These are phyloP conservation scores for Colletotrichum cuscutae DNA, from an alignment of 2,329 filamentous ascomycete genomes.

Conservation along the genomic window DNA sequence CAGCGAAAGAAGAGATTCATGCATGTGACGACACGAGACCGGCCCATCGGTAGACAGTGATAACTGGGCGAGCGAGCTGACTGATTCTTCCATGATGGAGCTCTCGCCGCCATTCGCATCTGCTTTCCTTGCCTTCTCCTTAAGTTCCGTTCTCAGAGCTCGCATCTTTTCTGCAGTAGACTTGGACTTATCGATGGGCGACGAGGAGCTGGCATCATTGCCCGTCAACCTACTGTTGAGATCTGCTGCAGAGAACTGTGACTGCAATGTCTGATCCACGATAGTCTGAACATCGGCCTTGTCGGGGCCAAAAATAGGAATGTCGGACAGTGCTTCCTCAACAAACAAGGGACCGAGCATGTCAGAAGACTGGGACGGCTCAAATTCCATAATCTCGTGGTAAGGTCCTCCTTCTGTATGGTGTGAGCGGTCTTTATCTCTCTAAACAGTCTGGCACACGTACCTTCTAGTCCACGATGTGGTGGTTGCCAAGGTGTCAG, in stretches of 20 bases:
- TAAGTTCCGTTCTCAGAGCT: slow-evolving; percentile 49
- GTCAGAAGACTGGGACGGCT: slow-evolving; percentile 61
- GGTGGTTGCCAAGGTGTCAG: slow-evolving; percentile 70
- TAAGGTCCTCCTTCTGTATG: slow-evolving; percentile 60
- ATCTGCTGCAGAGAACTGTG: slow-evolving; percentile 24
- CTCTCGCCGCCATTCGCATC: slow-evolving; percentile 38
- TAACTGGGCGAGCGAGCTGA: slow-evolving; percentile 47
- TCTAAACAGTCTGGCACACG: slow-evolving; percentile 10
- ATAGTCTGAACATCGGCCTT: slow-evolving; percentile 55
- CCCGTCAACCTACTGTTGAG: slow-evolving; percentile 14
- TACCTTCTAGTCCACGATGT: slow-evolving; percentile 66
- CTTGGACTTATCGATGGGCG: slow-evolving; percentile 52
- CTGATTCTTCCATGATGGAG: slow-evolving; percentile 38
- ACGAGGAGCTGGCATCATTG: slow-evolving; percentile 40
- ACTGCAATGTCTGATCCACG: slow-evolving; percentile 31
- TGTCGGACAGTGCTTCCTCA: slow-evolving; percentile 62
- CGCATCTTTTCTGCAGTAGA: slow-evolving; percentile 61
- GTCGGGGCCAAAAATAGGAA: slow-evolving; percentile 67
- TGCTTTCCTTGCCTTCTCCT: slow-evolving; percentile 29
- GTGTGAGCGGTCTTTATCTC: slow-evolving; percentile 39
- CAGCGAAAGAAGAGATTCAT: slow-evolving; percentile 63
- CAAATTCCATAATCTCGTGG: slow-evolving; percentile 67
- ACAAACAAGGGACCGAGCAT: slow-evolving; percentile 66
- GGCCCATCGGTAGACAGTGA: slow-evolving; percentile 49
- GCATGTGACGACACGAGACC: slow-evolving; percentile 64